Evolutionary conservation across 768 basidiomycete species (phyloP).

Genomic region (Trametes cinnabarina): DNA sequence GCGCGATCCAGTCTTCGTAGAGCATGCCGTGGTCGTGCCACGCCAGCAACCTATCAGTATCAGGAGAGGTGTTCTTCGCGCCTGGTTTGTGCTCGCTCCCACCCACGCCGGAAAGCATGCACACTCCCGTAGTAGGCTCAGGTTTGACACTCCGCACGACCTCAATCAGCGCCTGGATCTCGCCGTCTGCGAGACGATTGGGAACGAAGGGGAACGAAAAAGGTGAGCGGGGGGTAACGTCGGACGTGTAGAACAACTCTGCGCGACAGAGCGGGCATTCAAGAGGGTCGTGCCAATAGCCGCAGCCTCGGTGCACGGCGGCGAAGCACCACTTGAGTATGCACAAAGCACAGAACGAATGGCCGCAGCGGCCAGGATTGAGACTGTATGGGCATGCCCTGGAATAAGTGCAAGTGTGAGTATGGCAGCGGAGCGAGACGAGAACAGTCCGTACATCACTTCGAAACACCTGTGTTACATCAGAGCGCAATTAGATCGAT

Average conservation of each 20-base stretch:
- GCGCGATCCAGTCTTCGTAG: conserved; percentile 57
- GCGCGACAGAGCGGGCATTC: conserved; percentile 69
- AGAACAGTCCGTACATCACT: background rate
- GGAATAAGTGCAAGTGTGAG: background rate
- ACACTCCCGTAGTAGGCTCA: background rate
- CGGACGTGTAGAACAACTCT: conserved; percentile 47
- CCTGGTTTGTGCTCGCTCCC: conserved; percentile 30
- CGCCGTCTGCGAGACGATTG: conserved; percentile 53
- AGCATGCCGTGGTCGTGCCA: conserved; percentile 54
- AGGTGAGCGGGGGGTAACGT: conserved; percentile 47
- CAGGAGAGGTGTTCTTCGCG: conserved; percentile 26
- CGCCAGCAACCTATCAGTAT: conserved; percentile 17
- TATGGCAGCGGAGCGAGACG: background rate
- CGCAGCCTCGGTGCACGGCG: conserved; percentile 59
- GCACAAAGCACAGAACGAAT: conserved; percentile 66
- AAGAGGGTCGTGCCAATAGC: conserved; percentile 65
- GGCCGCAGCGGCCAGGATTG: conserved; percentile 57
- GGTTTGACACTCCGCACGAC: conserved; percentile 33
- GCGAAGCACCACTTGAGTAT: conserved; percentile 71
- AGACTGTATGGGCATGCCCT: conserved; percentile 57
- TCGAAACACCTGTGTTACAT: background rate
- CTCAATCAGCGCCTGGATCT: conserved; percentile 52
- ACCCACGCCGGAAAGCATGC: background rate
- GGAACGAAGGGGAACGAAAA: conserved; percentile 62
- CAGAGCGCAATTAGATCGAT: background rate